Conservation (phyloP, 352 stramenopile species). For the Pythium aquatile region DNA sequence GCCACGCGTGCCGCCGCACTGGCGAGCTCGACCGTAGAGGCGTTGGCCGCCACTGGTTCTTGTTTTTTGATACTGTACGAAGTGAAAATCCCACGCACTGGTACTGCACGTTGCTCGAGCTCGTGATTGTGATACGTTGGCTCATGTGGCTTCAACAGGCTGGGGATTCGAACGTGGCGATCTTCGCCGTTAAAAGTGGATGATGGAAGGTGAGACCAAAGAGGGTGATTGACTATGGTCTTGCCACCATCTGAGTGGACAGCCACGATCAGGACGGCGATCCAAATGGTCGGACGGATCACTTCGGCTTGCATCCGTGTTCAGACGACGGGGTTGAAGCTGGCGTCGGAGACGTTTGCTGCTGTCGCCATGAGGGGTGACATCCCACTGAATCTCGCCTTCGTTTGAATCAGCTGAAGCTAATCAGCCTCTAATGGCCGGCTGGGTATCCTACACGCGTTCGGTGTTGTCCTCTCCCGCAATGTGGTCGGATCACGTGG, state of each 20-base stretch:
- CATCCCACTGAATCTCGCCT: no score
- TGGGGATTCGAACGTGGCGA: neutral
- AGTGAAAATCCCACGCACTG: constrained; percentile 5
- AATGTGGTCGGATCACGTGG: neutral
- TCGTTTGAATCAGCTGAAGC: neutral
- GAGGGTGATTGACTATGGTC: neutral
- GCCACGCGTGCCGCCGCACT: neutral
- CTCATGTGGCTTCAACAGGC: neutral
- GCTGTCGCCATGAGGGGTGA: neutral
- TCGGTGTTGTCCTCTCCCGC: neutral
- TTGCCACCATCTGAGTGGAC: neutral
- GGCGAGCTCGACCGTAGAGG: neutral
- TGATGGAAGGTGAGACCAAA: no score
- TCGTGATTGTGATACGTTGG: neutral
- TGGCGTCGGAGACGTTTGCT: no score
- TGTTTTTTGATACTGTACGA: constrained; percentile 8
- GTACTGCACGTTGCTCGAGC: neutral
- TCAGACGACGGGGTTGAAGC: no score
- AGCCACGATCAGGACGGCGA: neutral
- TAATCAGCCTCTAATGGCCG: neutral
- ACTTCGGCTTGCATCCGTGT: neutral
- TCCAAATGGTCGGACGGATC: neutral
- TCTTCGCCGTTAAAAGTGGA: no score
- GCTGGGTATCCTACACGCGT: no score
- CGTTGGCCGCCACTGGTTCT: constrained; percentile 3